These are phyloP conservation scores for Goffeauzyma gilvescens DNA, from an alignment of 768 basidiomycete species.

Conservation along the genomic window DNA sequence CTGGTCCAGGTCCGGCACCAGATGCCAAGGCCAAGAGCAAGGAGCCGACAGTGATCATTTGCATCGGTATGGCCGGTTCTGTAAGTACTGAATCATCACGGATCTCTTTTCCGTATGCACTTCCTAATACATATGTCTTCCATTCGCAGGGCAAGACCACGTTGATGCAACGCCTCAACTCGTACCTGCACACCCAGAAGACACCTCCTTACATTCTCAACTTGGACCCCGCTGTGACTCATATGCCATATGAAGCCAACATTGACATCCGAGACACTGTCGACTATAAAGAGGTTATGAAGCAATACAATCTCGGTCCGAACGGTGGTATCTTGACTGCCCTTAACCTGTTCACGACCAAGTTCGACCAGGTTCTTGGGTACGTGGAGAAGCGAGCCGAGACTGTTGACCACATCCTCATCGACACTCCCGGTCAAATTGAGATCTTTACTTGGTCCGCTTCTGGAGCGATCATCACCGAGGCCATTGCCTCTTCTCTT, in stretches of 20 bases:
- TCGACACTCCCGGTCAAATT: slow-evolving; percentile 97
- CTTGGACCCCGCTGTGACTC: slow-evolving; percentile 85
- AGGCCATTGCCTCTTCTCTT: slow-evolving; percentile 77
- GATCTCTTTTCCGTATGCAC: background rate
- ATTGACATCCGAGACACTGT: slow-evolving; percentile 97
- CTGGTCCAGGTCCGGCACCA: too few relatives aligned
- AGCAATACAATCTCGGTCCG: slow-evolving; percentile 96
- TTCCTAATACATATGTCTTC: background rate
- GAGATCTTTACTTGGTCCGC: slow-evolving; percentile 99
- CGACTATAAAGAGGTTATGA: slow-evolving; percentile 96
- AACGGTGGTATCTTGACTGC: slow-evolving; percentile 96
- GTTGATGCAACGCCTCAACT: slow-evolving; percentile 84
- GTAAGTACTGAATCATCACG: slow-evolving; percentile 12
- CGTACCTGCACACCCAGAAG: slow-evolving; percentile 56
- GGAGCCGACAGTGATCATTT: slow-evolving; percentile 62
- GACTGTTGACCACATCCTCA: slow-evolving; percentile 70
- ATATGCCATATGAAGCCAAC: slow-evolving; percentile 81
- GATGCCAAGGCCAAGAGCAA: slow-evolving; percentile 11
- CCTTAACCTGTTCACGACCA: slow-evolving; percentile 92
- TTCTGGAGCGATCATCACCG: slow-evolving; percentile 94
- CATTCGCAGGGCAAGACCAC: slow-evolving; percentile 89
- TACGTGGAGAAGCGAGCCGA: slow-evolving; percentile 81
- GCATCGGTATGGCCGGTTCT: slow-evolving; percentile 90
- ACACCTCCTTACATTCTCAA: slow-evolving; percentile 80
- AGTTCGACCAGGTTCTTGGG: slow-evolving; percentile 87